These are phyloP conservation scores for Spizellomyces punctatus DNA, from an alignment of 192 early-diverging fungal genomes.

Conservation along the genomic window DNA sequence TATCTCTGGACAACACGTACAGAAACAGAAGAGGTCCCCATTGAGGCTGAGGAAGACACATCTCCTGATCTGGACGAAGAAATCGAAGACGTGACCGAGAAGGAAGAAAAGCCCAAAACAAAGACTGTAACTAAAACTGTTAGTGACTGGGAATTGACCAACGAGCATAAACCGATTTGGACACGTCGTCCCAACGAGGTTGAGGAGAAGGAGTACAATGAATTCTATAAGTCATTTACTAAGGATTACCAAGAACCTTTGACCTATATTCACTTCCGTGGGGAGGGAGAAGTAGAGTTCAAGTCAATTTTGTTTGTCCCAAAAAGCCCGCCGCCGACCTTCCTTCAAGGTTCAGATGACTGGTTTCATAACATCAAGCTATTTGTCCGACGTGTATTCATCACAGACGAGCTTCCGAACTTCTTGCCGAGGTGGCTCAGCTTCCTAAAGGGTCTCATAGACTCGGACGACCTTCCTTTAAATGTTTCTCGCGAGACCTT, in stretches of 20 bases:
- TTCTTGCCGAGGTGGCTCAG: conserved; percentile 89
- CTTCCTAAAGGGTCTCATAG: conserved; percentile 94
- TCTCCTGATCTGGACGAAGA: conserved; percentile 50
- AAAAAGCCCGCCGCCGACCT: conserved; percentile 50
- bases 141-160: conserved; percentile 77
- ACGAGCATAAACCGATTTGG: conserved; percentile 95
- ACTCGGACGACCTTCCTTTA: conserved; percentile 96
- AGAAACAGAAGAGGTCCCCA: conserved; percentile 59
- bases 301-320: conserved; percentile 87
- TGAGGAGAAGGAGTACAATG: conserved; percentile 78
- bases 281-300: conserved; percentile 94
- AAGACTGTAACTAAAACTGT: conserved; percentile 62
- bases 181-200: conserved; percentile 78
- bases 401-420: conserved; percentile 86
- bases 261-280: conserved; percentile 86
- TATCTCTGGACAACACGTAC: conserved; percentile 70
- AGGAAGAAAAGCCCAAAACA: conserved; percentile 45
- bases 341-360: conserved; percentile 47
- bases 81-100: conserved; percentile 57
- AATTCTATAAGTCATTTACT: conserved; percentile 84
- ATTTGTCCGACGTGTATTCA: conserved; percentile 95
- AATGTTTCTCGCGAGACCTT: conserved; percentile 98
- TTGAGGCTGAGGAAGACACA: conserved; percentile 43
- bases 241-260: conserved; percentile 75
- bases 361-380: conserved; percentile 75